Conservation (phyloP, 2,329 filamentous ascomycete species). For the Moelleriella libera region DNA sequence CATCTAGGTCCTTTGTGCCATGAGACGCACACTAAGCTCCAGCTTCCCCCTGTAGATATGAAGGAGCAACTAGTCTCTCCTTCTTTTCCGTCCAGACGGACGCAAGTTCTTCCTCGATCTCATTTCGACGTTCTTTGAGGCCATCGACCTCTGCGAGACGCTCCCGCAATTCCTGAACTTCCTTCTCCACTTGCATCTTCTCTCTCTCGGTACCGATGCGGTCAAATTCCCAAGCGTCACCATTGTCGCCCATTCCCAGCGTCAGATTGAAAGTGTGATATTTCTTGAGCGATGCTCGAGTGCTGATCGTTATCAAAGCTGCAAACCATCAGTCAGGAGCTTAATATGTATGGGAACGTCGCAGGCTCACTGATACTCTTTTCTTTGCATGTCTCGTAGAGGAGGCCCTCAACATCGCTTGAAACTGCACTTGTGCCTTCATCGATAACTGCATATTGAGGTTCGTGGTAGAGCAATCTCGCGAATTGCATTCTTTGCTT, state of each 20-base stretch:
- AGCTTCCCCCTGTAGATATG: constrained; percentile 16
- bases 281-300: constrained; percentile 83
- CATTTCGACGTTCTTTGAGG: constrained; percentile 64
- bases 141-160: constrained; percentile 67
- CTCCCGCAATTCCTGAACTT: constrained; percentile 72
- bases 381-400: constrained; percentile 89
- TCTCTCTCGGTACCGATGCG: constrained; percentile 87
- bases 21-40: too few relatives aligned
- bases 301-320: constrained; percentile 92
- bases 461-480: constrained; percentile 84
- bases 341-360: not conserved
- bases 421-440: constrained; percentile 92
- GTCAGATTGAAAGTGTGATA: constrained; percentile 89
- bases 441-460: constrained; percentile 84
- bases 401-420: constrained; percentile 80
- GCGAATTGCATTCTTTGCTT: constrained; percentile 94
- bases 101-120: constrained; percentile 72
- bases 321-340: constrained; percentile 1
- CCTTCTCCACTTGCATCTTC: constrained; percentile 85
- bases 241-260: constrained; percentile 65
- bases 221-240: constrained; percentile 85
- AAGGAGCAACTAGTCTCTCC: constrained; percentile 32
- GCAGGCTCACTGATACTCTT: constrained; percentile 70
- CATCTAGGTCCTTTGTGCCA: too few relatives aligned
- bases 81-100: constrained; percentile 44